Evolutionary conservation across 371 early-diverging fungal species (phyloP), one percentile per base, ranked within the genome.

Genomic region (Thermomucor indicae-seudaticae): DNA sequence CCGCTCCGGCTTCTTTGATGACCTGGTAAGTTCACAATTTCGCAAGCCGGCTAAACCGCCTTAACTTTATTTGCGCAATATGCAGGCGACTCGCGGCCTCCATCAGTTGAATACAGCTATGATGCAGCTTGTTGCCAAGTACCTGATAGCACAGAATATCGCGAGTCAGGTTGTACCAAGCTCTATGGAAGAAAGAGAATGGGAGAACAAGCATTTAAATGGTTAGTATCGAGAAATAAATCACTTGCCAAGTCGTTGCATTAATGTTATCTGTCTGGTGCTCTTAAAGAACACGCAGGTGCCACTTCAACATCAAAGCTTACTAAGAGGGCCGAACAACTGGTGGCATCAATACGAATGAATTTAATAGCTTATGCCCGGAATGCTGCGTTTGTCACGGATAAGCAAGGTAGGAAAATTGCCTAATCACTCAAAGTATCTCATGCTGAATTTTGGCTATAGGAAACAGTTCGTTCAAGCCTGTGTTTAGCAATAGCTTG

Each of bases 91-190:
- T 19, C 52, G 58, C 49, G 53, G 50, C 46, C 44, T 62, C 45
- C 55, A 65, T 24, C 68, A 79, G 5, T 55, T 85, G 24, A 79
- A 83, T 39, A 67, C 64, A 17, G 41, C 79, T 1, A 44, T 79
- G 58, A 32, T 72, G 43, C 61, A 69, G 12, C 50, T 80, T 44
- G 55, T 67, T 43, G 60, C 68, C 12, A 76, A 72, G 53, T 75
- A 77, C 55, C 64, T 68, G 29, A 57, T 58, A 11, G 59, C 53
- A 0, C 67, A 72, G 23, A 64, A 58, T 25, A 55, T 70, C 60
- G 45, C 58, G 64, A 29, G 51, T 63, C 54, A 67, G 62, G 7
- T 80, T 64, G 43, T 65, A 64, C 54, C 78, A 65, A 28, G 52
- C 43, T 60, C 62, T 32, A 58, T 70, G 49, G 11, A 67, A 49